These are phyloP conservation scores for Eragrostis tef DNA, from an alignment of 202 grass and related monocot genomes.

Conservation along the genomic window DNA sequence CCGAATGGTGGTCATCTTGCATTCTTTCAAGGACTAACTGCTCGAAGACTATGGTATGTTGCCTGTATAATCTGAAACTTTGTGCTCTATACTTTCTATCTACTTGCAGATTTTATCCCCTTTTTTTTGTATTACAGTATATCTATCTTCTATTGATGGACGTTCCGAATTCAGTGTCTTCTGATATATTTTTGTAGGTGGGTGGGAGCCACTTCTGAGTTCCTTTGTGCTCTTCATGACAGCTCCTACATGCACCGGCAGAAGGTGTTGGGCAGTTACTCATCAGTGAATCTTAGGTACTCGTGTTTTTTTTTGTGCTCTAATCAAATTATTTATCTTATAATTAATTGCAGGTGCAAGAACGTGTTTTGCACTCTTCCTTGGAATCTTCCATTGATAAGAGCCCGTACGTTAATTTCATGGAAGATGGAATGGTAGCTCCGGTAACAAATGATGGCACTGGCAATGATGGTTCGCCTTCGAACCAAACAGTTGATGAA, in stretches of 20 bases:
- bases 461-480: constrained; percentile 18
- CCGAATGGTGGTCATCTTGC: constrained; percentile 94
- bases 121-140: constrained; percentile 22
- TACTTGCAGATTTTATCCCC: constrained; percentile 1
- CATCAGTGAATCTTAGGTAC: constrained; percentile 33
- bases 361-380: constrained; percentile 62
- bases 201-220: constrained; percentile 77
- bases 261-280: constrained; percentile 61
- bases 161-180: constrained; percentile 29
- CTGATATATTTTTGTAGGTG: constrained; percentile 70
- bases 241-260: constrained; percentile 76
- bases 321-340: constrained; percentile 15
- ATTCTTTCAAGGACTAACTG: constrained; percentile 89
- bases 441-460: constrained; percentile 51
- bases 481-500: constrained; percentile 47
- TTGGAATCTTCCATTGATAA: constrained; percentile 82
- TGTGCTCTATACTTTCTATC: constrained; percentile 7
- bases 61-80: constrained; percentile 26
- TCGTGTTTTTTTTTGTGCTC: not conserved
- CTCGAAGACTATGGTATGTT: constrained; percentile 70
- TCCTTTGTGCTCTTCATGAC: constrained; percentile 66
- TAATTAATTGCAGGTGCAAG: constrained; percentile 53
- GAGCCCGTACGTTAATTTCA: constrained; percentile 81
- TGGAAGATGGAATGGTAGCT: constrained; percentile 81
- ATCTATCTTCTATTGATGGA: constrained; percentile 8